Conservation (phyloP, 352 stramenopile species). For the Phytopythium chamaehyphon region DNA sequence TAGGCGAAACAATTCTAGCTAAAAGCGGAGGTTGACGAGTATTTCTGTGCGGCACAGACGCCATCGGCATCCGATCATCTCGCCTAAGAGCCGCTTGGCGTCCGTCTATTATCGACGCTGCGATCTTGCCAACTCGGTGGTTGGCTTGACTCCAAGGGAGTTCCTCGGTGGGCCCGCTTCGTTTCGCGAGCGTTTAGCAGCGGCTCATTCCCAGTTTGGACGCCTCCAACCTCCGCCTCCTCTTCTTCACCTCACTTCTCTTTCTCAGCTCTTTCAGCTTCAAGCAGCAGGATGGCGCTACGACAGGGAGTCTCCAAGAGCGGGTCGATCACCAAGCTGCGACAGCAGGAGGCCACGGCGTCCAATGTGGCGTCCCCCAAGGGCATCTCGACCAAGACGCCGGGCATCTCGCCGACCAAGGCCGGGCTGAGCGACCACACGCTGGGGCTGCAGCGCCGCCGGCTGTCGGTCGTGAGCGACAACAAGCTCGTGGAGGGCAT, state of each 20-base stretch:
- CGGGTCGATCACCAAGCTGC: conserved; percentile 50
- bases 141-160: too few relatives aligned
- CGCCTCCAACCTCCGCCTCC: background rate
- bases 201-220: conserved; percentile 5
- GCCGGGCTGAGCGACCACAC: conserved; percentile 43
- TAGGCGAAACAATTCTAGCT: too few relatives aligned
- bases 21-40: too few relatives aligned
- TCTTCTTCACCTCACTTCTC: background rate
- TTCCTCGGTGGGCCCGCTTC: background rate
- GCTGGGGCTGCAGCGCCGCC: conserved; percentile 56
- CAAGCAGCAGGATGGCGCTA: conserved; percentile 36
- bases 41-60: too few relatives aligned
- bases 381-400: conserved; percentile 74
- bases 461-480: conserved; percentile 72
- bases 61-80: too few relatives aligned
- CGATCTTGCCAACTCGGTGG: too few relatives aligned
- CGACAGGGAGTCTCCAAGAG: conserved; percentile 32
- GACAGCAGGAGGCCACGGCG: conserved; percentile 52
- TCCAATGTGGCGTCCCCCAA: conserved; percentile 78
- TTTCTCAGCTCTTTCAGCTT: too few relatives aligned
- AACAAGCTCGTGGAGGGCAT: conserved; percentile 83
- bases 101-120: too few relatives aligned
- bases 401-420: conserved; percentile 31
- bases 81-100: too few relatives aligned
- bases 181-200: background rate